phyloP scores from a whole-genome alignment of 2,329 filamentous ascomycete species.

The Neonectria coccinea region DNA sequence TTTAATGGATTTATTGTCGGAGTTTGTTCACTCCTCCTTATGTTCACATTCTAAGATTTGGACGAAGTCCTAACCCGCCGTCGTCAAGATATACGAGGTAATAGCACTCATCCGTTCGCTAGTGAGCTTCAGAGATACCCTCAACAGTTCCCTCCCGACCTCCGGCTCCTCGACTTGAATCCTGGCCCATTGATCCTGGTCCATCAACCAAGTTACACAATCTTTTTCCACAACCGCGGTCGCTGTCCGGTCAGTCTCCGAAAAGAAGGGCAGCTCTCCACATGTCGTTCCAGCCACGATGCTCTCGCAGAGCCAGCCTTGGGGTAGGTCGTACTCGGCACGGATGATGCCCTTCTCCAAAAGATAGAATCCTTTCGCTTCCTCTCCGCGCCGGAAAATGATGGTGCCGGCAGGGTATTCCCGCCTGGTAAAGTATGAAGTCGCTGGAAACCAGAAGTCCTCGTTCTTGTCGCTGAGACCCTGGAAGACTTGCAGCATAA shows the following conservation, averaged over 20 bases:
- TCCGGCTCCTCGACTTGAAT: constrained; percentile 80
- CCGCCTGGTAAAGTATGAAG: constrained; percentile 78
- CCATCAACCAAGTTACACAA: constrained; percentile 85
- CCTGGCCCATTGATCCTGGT: constrained; percentile 75
- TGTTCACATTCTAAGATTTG: constrained; percentile 11
- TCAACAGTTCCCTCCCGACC: constrained; percentile 85
- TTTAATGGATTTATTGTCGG: not conserved
- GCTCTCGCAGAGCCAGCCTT: constrained; percentile 88
- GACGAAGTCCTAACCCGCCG: constrained; percentile 54
- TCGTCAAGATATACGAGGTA: constrained; percentile 66
- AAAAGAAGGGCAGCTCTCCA: constrained; percentile 96
- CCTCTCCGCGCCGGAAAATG: constrained; percentile 82
- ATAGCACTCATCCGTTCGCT: constrained; percentile 88
- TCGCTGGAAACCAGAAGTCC: constrained; percentile 92
- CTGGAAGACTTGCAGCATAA: constrained; percentile 96
- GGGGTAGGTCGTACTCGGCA: constrained; percentile 90
- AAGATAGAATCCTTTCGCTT: constrained; percentile 87
- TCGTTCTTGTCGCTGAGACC: constrained; percentile 87
- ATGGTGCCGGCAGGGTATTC: constrained; percentile 76
- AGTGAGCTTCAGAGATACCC: constrained; percentile 91
- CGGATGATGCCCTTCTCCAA: constrained; percentile 89
- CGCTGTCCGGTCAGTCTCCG: constrained; percentile 86
- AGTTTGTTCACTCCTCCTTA: not conserved
- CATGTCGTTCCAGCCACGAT: constrained; percentile 96
- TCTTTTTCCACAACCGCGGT: constrained; percentile 87